Percentiles rank a stretch among this genome's conserved stretches.
These are phyloP conservation scores for Pseudogymnoascus sp. DNA, from an alignment of 2,329 filamentous ascomycete species.

Conservation along the genomic window DNA sequence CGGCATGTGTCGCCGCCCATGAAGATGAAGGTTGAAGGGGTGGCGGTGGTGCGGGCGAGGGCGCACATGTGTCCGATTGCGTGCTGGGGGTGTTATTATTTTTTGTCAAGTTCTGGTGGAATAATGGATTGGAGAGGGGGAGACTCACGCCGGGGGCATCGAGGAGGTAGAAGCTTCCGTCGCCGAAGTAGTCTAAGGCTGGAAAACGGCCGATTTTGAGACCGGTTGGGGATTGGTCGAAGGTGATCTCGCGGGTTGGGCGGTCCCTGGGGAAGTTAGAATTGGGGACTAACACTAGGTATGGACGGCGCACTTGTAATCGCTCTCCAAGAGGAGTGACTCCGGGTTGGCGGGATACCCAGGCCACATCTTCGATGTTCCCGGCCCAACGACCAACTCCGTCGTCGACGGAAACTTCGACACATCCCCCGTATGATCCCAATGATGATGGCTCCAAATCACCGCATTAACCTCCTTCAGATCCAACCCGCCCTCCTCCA, in stretches of 20 bases:
- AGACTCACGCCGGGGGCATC: constrained; percentile 37
- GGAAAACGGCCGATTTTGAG: constrained; percentile 39
- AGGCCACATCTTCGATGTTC: constrained; percentile 34
- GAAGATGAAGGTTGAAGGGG: constrained; percentile 37
- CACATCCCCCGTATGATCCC: constrained; percentile 38
- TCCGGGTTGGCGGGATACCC: constrained; percentile 37
- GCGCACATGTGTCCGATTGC: constrained; percentile 43
- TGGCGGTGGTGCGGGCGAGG: constrained; percentile 37
- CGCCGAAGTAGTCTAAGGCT: constrained; percentile 46
- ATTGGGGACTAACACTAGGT: neutral
- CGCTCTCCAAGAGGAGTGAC: constrained; percentile 33
- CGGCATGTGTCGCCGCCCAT: constrained; percentile 44
- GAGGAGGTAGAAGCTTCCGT: constrained; percentile 49
- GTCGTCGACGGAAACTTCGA: constrained; percentile 36
- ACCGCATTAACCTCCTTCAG: constrained; percentile 29
- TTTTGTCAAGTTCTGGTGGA: no score
- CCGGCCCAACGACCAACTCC: constrained; percentile 40
- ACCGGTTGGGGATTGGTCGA: constrained; percentile 20
- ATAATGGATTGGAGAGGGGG: neutral
- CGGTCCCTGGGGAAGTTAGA: constrained; percentile 18
- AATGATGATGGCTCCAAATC: constrained; percentile 33
- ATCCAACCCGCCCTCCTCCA: constrained; percentile 33
- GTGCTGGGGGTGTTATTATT: constrained; percentile 26
- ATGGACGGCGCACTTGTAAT: constrained; percentile 27
- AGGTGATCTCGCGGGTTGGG: constrained; percentile 29